Conservation (phyloP, 106 monocot genomes). For the Cymbidium sinense region DNA sequence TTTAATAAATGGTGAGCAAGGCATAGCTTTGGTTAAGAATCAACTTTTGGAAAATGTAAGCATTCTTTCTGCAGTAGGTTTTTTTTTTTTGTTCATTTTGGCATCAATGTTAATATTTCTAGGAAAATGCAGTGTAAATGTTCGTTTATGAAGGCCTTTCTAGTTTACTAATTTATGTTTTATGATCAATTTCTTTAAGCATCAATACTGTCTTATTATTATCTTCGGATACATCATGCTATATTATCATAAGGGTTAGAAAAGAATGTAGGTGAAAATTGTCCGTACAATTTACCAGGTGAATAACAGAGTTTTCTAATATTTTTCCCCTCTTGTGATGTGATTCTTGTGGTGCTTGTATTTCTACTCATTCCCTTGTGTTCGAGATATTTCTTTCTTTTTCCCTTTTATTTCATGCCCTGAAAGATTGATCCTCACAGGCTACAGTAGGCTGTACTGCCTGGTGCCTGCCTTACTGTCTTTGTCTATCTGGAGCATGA, state of each 20-base stretch:
- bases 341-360: background rate
- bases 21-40: constrained; percentile 50
- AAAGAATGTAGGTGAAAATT: background rate
- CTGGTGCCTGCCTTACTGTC: too few relatives aligned
- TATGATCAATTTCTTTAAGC: background rate
- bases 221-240: background rate
- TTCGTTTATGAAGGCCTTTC: background rate
- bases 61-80: constrained; percentile 7
- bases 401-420: too few relatives aligned
- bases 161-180: background rate
- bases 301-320: background rate
- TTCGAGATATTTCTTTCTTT: too few relatives aligned
- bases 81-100: background rate
- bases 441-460: too few relatives aligned
- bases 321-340: background rate
- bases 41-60: constrained; percentile 87
- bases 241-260: background rate
- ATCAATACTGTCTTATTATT: background rate
- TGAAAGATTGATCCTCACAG: too few relatives aligned
- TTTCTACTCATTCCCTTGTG: background rate
- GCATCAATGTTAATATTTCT: background rate
- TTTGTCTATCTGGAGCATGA: too few relatives aligned
- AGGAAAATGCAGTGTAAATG: background rate
- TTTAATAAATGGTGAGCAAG: constrained; percentile 60
- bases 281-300: background rate